Evolutionary conservation across 2,329 filamentous ascomycete genomes (phyloP).

Genomic region (Seiridium cupressi): DNA sequence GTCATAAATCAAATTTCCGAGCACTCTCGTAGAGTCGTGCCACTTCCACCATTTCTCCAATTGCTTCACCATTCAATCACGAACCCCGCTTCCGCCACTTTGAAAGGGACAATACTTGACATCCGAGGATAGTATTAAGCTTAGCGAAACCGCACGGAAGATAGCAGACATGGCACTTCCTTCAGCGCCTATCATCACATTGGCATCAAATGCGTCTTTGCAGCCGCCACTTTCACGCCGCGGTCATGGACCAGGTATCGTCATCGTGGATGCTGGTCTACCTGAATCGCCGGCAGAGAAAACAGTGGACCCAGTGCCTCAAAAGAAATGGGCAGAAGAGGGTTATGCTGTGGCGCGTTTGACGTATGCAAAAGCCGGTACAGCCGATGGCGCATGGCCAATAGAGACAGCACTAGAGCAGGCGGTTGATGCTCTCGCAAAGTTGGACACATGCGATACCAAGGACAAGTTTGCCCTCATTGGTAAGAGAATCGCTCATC

Average conservation of each 20-base stretch:
- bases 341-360: conserved; percentile 6
- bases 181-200: conserved; percentile 1
- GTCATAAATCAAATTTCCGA: too few species aligned
- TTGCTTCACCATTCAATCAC: too few species aligned
- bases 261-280: conserved; percentile 1
- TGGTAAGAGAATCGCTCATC: conserved; percentile 21
- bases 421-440: conserved; percentile 14
- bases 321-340: conserved; percentile 9
- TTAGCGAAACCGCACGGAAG: background rate
- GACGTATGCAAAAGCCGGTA: background rate
- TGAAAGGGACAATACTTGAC: too few species aligned
- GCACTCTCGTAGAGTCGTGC: too few species aligned
- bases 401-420: background rate
- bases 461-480: conserved; percentile 37
- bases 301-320: background rate
- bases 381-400: background rate
- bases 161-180: background rate
- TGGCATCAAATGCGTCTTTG: conserved; percentile 3
- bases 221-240: conserved; percentile 10
- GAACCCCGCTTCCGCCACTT: too few species aligned
- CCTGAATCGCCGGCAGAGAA: background rate
- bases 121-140: too few species aligned
- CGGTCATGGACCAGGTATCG: conserved; percentile 22
- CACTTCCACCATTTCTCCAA: too few species aligned
- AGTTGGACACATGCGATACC: conserved; percentile 28